Evolutionary conservation across 2,329 filamentous ascomycete species (phyloP).

Genomic region (Neonectria punicea): DNA sequence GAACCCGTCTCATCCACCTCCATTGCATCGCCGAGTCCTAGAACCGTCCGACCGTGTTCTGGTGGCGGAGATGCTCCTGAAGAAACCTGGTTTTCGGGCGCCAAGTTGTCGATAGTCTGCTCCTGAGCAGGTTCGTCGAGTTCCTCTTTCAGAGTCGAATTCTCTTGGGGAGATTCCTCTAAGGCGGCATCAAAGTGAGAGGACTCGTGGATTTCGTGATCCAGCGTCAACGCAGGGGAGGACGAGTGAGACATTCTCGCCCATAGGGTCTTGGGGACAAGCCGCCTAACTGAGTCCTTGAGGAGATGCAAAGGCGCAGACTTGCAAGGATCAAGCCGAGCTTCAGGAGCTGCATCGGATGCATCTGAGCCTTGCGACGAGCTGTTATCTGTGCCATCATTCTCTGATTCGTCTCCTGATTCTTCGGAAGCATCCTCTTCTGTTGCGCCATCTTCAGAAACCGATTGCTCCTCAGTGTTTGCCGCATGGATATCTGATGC

Average conservation of each 20-base stretch:
- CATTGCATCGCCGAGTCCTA: neutral
- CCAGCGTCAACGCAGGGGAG: neutral
- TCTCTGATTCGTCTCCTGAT: neutral
- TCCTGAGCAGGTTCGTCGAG: neutral
- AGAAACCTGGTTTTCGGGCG: neutral
- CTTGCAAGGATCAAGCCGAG: neutral
- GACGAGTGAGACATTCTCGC: constrained; percentile 30
- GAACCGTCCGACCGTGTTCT: neutral
- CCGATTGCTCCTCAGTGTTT: neutral
- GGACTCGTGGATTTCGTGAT: neutral
- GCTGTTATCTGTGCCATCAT: neutral
- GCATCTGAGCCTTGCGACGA: neutral
- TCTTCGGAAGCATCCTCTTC: neutral
- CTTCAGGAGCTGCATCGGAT: neutral
- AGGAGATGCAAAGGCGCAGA: constrained; percentile 26
- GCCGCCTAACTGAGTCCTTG: constrained; percentile 35
- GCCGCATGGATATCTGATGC: neutral
- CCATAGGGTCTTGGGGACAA: constrained; percentile 42
- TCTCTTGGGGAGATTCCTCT: neutral
- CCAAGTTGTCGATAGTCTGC: neutral
- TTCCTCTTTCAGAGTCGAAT: neutral
- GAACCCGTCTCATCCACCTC: neutral
- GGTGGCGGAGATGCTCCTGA: neutral
- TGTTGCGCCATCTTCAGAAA: neutral
- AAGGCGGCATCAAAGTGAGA: neutral